Evolutionary conservation across 164 flowering plant genomes (phyloP), one percentile per base, ranked within the genome.

Genomic region (Magnolia kwangsiensis): DNA sequence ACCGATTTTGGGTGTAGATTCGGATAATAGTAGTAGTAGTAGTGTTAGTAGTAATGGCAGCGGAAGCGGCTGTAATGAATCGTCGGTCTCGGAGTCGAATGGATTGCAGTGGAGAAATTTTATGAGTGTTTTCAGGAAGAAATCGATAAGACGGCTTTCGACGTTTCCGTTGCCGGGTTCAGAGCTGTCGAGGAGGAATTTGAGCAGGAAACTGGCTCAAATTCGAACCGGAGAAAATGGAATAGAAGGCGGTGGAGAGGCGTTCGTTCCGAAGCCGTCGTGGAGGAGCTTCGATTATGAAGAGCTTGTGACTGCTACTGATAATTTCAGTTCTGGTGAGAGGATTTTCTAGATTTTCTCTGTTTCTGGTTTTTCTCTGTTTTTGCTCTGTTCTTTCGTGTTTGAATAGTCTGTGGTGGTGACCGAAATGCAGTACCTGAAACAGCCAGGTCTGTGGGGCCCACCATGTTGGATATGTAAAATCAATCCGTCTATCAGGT

Each of bases 271-370:
- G 10, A 90, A 87, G 74, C 95, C 92, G 2, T 85, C 93, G 8
- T 93, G 97, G 97, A 83, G 88, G 83, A 89, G 80, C 81, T 95
- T 91, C 64, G 84, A 70, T 49, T 81, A 63, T 24, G 82, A 75
- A 6, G 97, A 95, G 82, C 93, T 95, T 23, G 87, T 82, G 0
- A 81, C 86, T 49, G 98, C 98, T 6, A 95, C 98, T 11, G 84
- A 88, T 75, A 81, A 90, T 84, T 95, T 91, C 85, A 86, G 85
- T 55, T 59, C 91, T 0, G 98, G 98, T 95, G 69, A 79, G 82
- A 19, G 20, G 31, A 18, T 31, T 13, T 31, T 5, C 45, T 8
- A 8, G 20, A 24, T 67, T 67, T 68, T 19, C 71, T 11, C 16
- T 65, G 5, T 37, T 4, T 37, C 27, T 19, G 24, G 24, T 23